Conservation (phyloP, 352 stramenopile genomes). For the Phytophthora colocasiae region DNA sequence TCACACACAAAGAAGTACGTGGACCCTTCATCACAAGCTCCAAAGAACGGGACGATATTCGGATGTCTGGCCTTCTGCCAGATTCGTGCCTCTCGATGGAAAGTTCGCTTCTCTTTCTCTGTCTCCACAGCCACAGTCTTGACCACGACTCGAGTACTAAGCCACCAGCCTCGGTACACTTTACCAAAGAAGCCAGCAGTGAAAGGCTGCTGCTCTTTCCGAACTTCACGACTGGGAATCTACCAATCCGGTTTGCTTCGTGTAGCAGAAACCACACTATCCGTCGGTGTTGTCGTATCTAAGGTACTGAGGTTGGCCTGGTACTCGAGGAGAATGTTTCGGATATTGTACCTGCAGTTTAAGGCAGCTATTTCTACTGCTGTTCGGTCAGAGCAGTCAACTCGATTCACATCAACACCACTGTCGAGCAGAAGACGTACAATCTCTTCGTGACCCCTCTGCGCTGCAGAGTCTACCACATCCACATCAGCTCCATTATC, state of each 20-base stretch:
- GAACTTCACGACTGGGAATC: slow-evolving; percentile 16
- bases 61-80: background rate
- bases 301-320: background rate
- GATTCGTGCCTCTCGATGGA: background rate
- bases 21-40: background rate
- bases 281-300: too few relatives aligned
- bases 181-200: slow-evolving; percentile 4
- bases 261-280: background rate
- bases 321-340: background rate
- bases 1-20: background rate
- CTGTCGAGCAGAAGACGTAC: slow-evolving; percentile 15
- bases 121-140: background rate
- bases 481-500: slow-evolving; percentile 10
- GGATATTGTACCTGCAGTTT: slow-evolving; percentile 13
- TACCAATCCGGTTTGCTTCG: slow-evolving; percentile 14
- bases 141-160: background rate
- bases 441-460: slow-evolving; percentile 22
- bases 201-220: slow-evolving; percentile 22
- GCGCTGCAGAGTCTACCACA: background rate
- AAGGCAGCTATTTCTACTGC: slow-evolving; percentile 9
- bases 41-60: background rate
- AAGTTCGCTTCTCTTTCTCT: background rate
- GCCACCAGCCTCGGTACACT: background rate
- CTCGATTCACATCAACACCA: background rate
- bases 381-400: slow-evolving; percentile 1